Conservation (phyloP, 139 green algal species). For the Dunaliella primolecta region DNA sequence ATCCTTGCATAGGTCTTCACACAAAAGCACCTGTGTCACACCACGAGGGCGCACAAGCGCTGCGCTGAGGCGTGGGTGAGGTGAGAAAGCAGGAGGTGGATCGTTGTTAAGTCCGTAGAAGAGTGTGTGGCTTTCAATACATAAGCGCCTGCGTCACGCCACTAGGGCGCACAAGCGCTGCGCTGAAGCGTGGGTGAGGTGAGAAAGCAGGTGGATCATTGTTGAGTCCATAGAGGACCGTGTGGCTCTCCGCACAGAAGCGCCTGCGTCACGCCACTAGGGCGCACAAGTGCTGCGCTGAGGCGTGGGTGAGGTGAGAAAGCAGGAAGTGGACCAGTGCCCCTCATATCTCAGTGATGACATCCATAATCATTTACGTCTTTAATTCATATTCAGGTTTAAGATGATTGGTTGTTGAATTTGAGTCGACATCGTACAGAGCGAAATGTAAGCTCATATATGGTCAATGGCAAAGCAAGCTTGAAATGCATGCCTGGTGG, state of each 20-base stretch:
- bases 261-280: slow-evolving; percentile 72
- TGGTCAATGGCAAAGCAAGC: no score
- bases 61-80: slow-evolving; percentile 65
- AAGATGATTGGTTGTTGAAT: no score
- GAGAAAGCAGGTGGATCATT: background rate
- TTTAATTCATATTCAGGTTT: no score
- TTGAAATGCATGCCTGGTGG: no score
- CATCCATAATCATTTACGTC: no score
- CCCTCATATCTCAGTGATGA: no score
- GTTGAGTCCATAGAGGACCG: slow-evolving; percentile 11
- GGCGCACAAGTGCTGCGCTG: slow-evolving; percentile 85
- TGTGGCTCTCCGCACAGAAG: slow-evolving; percentile 68
- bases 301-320: slow-evolving; percentile 45
- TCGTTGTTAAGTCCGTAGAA: slow-evolving; percentile 58
- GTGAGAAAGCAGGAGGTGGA: slow-evolving; percentile 3
- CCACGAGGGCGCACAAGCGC: slow-evolving; percentile 83
- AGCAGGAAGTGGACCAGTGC: no score
- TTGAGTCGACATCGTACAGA: no score
- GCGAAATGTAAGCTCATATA: no score
- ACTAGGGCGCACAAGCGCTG: slow-evolving; percentile 84
- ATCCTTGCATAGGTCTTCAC: no score
- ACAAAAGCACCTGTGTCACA: slow-evolving; percentile 66
- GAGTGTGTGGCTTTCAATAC: slow-evolving; percentile 68
- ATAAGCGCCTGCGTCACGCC: slow-evolving; percentile 62
- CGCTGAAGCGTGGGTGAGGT: slow-evolving; percentile 62